Percentiles rank a stretch among this genome's conserved stretches.
Evolutionary conservation across 169 alveolate species (phyloP).

Genomic region (Cryptosporidium xiaoi): DNA sequence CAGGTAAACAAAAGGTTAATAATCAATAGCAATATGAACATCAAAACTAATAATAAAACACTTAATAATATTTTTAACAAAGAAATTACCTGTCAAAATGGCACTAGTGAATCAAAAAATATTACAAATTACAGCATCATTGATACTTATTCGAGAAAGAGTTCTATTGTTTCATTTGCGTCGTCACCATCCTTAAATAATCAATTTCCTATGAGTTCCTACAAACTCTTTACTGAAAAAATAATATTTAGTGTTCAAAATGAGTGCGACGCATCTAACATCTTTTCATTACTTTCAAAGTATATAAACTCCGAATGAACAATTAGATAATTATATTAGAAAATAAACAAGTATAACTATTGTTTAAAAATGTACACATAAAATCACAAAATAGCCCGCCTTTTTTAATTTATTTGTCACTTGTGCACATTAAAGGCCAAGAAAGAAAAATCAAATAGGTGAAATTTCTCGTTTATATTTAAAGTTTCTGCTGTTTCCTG

Average conservation of each 20-base stretch:
- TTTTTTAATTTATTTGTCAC: no score
- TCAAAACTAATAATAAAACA: slow-evolving; percentile 18
- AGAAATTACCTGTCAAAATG: background rate
- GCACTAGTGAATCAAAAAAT: background rate
- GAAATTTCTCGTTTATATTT: no score
- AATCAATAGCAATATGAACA: background rate
- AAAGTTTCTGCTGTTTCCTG: no score
- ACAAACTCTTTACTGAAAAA: slow-evolving; percentile 48
- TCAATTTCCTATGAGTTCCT: slow-evolving; percentile 11
- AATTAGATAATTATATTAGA: no score
- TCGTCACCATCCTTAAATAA: slow-evolving; percentile 3
- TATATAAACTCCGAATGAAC: slow-evolving; percentile 31
- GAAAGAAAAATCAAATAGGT: no score
- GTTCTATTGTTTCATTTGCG: slow-evolving; percentile 1
- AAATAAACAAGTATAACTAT: no score
- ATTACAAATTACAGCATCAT: background rate
- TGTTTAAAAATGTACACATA: no score
- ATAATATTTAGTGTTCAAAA: slow-evolving; percentile 20
- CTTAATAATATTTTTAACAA: slow-evolving; percentile 12
- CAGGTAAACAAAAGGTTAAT: slow-evolving; percentile 21
- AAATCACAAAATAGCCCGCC: no score
- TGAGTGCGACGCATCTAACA: slow-evolving; percentile 10
- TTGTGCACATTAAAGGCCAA: no score
- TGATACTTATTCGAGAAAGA: background rate
- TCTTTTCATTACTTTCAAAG: slow-evolving; percentile 22